Conservation (phyloP, 768 basidiomycete genomes). For the Trichaptum fuscoviolaceum region DNA sequence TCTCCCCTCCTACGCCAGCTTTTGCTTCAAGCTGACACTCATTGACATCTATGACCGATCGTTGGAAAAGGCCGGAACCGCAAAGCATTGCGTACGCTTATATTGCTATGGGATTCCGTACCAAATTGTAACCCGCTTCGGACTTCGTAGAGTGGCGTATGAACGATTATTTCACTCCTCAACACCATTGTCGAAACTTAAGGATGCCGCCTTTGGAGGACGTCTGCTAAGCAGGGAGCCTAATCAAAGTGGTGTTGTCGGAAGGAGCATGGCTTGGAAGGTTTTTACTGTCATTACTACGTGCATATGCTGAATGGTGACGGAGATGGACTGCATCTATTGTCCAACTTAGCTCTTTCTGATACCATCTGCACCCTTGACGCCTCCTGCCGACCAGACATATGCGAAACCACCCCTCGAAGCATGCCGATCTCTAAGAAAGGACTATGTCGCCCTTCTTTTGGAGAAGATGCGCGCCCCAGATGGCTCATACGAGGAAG, state of each 20-base stretch:
- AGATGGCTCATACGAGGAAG: conserved; percentile 78
- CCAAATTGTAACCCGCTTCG: neutral
- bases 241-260: conserved; percentile 45
- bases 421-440: conserved; percentile 43
- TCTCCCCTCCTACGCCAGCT: neutral
- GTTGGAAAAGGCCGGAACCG: neutral
- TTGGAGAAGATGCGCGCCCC: conserved; percentile 75
- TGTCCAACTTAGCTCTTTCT: conserved; percentile 55
- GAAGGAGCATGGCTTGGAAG: conserved; percentile 88
- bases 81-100: neutral
- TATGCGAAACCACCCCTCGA: conserved; percentile 21
- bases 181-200: conserved; percentile 54
- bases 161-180: conserved; percentile 47
- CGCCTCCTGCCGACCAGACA: conserved; percentile 35
- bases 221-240: conserved; percentile 44
- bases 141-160: conserved; percentile 32
- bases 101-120: neutral
- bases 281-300: conserved; percentile 29
- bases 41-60: neutral
- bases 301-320: neutral
- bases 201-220: conserved; percentile 60
- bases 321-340: conserved; percentile 16
- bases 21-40: neutral
- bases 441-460: conserved; percentile 51
- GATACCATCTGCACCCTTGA: conserved; percentile 58